Conservation (phyloP, 2,329 filamentous ascomycete genomes). For the Exophiala viscosa region DNA sequence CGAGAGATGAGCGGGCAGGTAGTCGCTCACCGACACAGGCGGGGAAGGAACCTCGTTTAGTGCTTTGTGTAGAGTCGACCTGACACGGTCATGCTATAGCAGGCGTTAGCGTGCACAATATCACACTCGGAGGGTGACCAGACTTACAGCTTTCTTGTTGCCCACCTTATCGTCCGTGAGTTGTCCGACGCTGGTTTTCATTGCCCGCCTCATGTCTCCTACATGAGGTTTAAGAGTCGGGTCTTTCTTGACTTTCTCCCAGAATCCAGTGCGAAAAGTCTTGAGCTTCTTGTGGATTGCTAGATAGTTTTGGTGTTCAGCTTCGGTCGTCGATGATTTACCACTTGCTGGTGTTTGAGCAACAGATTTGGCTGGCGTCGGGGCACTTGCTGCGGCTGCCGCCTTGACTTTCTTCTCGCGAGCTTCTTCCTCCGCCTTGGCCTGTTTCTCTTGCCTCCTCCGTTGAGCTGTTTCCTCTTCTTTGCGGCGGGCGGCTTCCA, state of each 20-base stretch:
- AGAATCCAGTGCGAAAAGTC: conserved; percentile 52
- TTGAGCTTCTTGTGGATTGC: conserved; percentile 67
- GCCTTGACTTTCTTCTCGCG: conserved; percentile 13
- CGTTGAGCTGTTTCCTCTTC: conserved; percentile 34
- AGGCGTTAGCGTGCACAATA: conserved; percentile 14
- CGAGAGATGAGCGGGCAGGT: conserved; percentile 42
- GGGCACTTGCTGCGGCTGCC: conserved; percentile 9
- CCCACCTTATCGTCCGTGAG: conserved; percentile 62
- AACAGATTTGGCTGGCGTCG: not conserved
- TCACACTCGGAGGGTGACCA: conserved; percentile 2
- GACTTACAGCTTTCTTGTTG: conserved; percentile 56
- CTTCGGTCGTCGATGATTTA: conserved; percentile 34
- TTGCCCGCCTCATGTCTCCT: conserved; percentile 67
- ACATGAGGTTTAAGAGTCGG: conserved; percentile 59
- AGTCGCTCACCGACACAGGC: conserved; percentile 55
- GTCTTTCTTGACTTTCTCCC: conserved; percentile 55
- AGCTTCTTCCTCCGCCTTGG: conserved; percentile 28
- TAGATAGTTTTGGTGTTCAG: conserved; percentile 48
- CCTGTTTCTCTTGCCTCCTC: conserved; percentile 33
- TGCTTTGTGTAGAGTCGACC: conserved; percentile 52
- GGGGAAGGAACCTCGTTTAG: conserved; percentile 50
- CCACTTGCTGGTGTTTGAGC: not conserved
- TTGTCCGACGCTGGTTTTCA: conserved; percentile 70
- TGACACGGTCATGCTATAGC: conserved; percentile 48
- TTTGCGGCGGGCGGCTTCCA: conserved; percentile 36